phyloP scores from a whole-genome alignment of 805 yeast species.

The Scheffersomyces ergatensis region DNA sequence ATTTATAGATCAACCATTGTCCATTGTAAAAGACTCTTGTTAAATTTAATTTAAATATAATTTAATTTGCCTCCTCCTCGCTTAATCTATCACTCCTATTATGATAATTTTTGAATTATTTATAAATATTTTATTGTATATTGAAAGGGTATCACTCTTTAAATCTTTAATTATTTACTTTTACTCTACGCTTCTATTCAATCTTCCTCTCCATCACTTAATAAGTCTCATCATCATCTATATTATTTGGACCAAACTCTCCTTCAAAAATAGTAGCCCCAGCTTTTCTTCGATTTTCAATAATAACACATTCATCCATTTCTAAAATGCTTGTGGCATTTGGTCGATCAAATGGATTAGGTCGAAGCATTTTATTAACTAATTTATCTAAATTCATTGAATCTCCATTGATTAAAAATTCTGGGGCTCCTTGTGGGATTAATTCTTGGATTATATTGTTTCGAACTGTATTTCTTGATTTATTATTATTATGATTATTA shows the following conservation, averaged over 20 bases:
- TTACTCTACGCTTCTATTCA: neutral
- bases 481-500: constrained; percentile 1
- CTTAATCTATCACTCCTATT: too few species aligned
- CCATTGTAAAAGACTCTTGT: too few species aligned
- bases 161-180: neutral
- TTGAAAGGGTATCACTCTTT: too few species aligned
- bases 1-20: too few species aligned
- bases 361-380: constrained; percentile 87
- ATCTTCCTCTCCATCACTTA: too few species aligned
- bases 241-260: constrained; percentile 74
- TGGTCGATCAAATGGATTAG: constrained; percentile 80
- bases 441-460: constrained; percentile 13
- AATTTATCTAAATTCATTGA: constrained; percentile 63
- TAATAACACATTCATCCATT: constrained; percentile 70
- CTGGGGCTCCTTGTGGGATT: constrained; percentile 86
- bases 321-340: constrained; percentile 69
- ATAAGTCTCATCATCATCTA: constrained; percentile 3
- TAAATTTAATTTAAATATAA: too few species aligned
- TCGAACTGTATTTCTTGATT: neutral
- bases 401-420: constrained; percentile 63
- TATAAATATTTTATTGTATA: too few species aligned
- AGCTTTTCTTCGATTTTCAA: constrained; percentile 78
- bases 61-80: too few species aligned
- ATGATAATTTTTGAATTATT: too few species aligned
- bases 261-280: constrained; percentile 97